Evolutionary conservation across 345 rosid species (phyloP).

Genomic region (Gossypium australe): DNA sequence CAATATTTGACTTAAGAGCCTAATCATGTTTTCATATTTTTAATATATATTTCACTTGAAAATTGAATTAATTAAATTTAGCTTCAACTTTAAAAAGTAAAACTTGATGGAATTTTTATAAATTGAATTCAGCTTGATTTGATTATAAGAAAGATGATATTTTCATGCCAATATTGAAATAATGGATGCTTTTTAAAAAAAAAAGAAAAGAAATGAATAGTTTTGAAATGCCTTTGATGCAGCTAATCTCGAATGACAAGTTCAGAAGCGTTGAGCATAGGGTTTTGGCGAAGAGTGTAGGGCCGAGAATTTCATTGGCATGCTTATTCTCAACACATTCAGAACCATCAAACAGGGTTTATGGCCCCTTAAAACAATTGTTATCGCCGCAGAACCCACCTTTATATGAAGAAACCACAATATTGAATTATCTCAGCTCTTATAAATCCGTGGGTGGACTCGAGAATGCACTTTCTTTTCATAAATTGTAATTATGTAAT

Average conservation of each 20-base stretch:
- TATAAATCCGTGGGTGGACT: background rate
- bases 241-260: slow-evolving; percentile 21
- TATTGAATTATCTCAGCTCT: slow-evolving; percentile 2
- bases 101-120: too few relatives aligned
- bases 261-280: slow-evolving; percentile 22
- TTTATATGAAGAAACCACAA: slow-evolving; percentile 13
- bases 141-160: too few relatives aligned
- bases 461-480: slow-evolving; percentile 6
- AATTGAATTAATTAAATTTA: too few relatives aligned
- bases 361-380: slow-evolving; percentile 20
- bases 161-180: too few relatives aligned
- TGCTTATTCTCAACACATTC: slow-evolving; percentile 14
- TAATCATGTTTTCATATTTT: too few relatives aligned
- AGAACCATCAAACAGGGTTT: slow-evolving; percentile 2
- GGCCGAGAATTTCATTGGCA: slow-evolving; percentile 27
- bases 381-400: slow-evolving; percentile 18
- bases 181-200: too few relatives aligned
- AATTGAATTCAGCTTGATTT: too few relatives aligned
- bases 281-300: slow-evolving; percentile 18
- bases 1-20: too few relatives aligned
- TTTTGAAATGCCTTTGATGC: background rate
- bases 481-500: background rate
- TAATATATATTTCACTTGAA: too few relatives aligned
- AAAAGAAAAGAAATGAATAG: too few relatives aligned
- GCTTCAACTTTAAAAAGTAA: too few relatives aligned